Percentiles rank a stretch among this genome's conserved stretches.
Conservation (phyloP, 257 asterid species). For the Capsicum rhomboideum region DNA sequence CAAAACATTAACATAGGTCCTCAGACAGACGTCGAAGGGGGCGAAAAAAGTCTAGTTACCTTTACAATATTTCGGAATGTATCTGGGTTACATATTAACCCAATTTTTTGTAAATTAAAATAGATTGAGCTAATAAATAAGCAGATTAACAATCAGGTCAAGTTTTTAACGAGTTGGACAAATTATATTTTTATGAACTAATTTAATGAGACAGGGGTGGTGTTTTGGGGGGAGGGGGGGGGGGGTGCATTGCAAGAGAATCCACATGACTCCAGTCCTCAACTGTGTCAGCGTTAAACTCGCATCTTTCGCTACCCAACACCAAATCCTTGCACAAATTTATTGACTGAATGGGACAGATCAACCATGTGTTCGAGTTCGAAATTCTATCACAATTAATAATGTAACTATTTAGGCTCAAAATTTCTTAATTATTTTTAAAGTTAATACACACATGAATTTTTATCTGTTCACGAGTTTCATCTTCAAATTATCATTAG, state of each 20-base stretch:
- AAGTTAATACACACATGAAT: no score
- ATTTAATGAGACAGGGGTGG: background rate
- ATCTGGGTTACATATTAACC: no score
- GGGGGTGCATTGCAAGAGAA: background rate
- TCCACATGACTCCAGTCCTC: background rate
- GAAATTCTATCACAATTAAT: background rate
- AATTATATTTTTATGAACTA: background rate
- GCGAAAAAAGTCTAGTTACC: no score
- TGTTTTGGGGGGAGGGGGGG: no score
- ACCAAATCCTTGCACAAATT: background rate
- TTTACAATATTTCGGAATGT: no score
- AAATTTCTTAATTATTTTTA: background rate
- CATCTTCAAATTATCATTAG: no score
- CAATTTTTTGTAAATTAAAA: background rate
- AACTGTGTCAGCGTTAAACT: conserved; percentile 26
- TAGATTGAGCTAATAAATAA: background rate
- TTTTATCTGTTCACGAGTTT: no score
- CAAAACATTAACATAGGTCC: no score
- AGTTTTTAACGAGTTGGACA: background rate
- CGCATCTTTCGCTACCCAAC: conserved; percentile 7
- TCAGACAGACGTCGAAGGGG: no score
- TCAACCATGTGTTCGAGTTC: background rate
- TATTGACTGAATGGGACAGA: background rate
- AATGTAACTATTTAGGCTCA: background rate
- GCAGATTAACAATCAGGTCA: no score